Conservation (phyloP, 2,329 filamentous ascomycete genomes). For the Arthrinium puccinioides region DNA sequence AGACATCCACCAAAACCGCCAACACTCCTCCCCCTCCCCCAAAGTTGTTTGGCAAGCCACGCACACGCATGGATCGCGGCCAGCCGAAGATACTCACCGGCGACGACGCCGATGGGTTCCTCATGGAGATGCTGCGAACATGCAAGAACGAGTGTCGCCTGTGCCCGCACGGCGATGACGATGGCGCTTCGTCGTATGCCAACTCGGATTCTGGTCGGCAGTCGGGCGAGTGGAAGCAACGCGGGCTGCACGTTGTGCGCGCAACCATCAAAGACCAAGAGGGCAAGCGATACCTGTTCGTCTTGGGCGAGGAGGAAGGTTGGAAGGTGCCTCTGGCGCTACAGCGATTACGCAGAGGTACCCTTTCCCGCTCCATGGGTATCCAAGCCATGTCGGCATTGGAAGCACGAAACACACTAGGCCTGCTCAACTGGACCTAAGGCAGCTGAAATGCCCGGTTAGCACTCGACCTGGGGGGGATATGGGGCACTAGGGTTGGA, state of each 20-base stretch:
- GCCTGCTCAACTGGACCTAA: conserved; percentile 48
- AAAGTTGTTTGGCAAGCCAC: conserved; percentile 40
- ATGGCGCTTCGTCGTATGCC: conserved; percentile 27
- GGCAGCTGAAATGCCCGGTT: too few relatives aligned
- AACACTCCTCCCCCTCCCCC: conserved; percentile 28
- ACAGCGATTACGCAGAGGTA: conserved; percentile 52
- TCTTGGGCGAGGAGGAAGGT: conserved; percentile 55
- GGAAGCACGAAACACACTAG: conserved; percentile 49
- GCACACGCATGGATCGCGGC: conserved; percentile 37
- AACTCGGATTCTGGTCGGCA: conserved; percentile 33
- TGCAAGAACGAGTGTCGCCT: conserved; percentile 59
- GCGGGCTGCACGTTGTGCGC: conserved; percentile 54
- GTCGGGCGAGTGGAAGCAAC: conserved; percentile 47
- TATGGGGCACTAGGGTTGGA: too few relatives aligned
- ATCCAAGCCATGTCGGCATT: conserved; percentile 46
- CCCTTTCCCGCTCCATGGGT: conserved; percentile 51
- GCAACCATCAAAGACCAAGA: conserved; percentile 60
- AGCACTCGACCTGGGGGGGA: too few relatives aligned
- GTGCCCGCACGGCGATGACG: conserved; percentile 39
- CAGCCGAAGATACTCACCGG: conserved; percentile 46
- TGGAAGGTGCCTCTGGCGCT: conserved; percentile 62
- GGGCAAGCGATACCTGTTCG: conserved; percentile 58
- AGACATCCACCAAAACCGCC: conserved; percentile 29
- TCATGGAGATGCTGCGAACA: conserved; percentile 47
- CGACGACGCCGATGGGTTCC: conserved; percentile 59